Evolutionary conservation across 495 filamentous ascomycete species (phyloP).

Genomic region (Xylaria intraflava): DNA sequence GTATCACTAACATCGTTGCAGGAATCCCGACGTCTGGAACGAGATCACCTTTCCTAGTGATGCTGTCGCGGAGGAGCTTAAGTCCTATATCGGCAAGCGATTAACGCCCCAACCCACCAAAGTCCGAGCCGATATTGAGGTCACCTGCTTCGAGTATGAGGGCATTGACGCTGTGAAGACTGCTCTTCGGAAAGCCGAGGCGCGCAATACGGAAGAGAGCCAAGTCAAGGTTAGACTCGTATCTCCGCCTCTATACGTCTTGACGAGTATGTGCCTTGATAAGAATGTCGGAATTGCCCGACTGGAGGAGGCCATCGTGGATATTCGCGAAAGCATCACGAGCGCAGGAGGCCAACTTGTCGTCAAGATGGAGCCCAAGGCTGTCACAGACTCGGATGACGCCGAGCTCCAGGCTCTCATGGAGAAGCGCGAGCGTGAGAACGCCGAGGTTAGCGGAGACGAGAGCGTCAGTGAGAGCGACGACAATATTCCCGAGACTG

Average conservation of each 20-base stretch:
- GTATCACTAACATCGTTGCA: constrained; percentile 25
- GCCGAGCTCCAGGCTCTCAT: constrained; percentile 93
- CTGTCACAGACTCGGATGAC: constrained; percentile 96
- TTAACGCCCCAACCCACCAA: constrained; percentile 96
- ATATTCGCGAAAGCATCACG: constrained; percentile 71
- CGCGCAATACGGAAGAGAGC: constrained; percentile 76
- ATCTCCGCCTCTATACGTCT: constrained; percentile 87
- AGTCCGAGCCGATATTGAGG: constrained; percentile 94
- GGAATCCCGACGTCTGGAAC: constrained; percentile 93
- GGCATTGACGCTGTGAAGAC: constrained; percentile 97
- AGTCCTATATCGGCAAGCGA: constrained; percentile 89
- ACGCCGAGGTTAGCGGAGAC: constrained; percentile 92
- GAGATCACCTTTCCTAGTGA: constrained; percentile 83
- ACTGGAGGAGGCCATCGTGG: constrained; percentile 80
- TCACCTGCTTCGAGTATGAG: constrained; percentile 97
- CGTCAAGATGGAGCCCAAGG: constrained; percentile 97
- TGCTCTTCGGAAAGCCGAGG: constrained; percentile 80
- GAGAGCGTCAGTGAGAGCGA: constrained; percentile 91
- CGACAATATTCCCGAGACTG: constrained; percentile 54
- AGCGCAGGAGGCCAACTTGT: constrained; percentile 67
- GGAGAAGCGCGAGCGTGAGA: constrained; percentile 98
- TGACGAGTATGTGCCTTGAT: constrained; percentile 85
- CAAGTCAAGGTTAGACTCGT: constrained; percentile 97
- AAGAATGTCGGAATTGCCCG: constrained; percentile 77
- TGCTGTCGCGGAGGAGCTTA: constrained; percentile 77